These are phyloP conservation scores for Hibiscus trionum DNA, from an alignment of 345 rosid species.

Conservation along the genomic window DNA sequence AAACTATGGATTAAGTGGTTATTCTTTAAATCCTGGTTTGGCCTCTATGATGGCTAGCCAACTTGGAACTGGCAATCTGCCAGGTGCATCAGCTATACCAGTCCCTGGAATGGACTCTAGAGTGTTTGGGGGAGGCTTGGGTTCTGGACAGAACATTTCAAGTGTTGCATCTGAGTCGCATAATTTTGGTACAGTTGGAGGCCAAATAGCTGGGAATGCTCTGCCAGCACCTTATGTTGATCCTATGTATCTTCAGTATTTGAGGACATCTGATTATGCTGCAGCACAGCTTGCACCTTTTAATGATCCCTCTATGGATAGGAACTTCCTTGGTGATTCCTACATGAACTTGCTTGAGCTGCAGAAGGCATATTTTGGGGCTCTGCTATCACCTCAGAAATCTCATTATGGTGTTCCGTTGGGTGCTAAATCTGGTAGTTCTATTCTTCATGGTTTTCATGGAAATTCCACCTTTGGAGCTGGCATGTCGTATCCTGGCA, in stretches of 20 bases:
- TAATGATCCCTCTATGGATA: conserved; percentile 40
- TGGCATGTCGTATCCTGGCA: conserved; percentile 62
- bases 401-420: conserved; percentile 41
- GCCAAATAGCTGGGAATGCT: conserved; percentile 43
- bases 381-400: conserved; percentile 46
- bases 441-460: conserved; percentile 52
- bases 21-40: conserved; percentile 47
- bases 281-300: conserved; percentile 43
- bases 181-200: conserved; percentile 35
- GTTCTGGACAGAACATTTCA: conserved; percentile 38
- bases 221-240: conserved; percentile 46
- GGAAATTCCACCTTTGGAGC: conserved; percentile 48
- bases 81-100: conserved; percentile 53
- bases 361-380: conserved; percentile 57
- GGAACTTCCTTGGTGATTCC: conserved; percentile 43
- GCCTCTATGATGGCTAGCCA: conserved; percentile 62
- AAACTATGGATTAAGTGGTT: conserved; percentile 44
- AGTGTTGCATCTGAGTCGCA: conserved; percentile 35
- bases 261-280: conserved; percentile 46
- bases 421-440: conserved; percentile 44
- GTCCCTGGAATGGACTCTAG: conserved; percentile 60
- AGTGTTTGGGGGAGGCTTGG: conserved; percentile 48
- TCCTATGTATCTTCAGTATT: conserved; percentile 60
- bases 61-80: conserved; percentile 44
- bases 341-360: conserved; percentile 53